Base-by-base conservation (phyloP, 441 rosid species). In the Erodium texanum region DNA sequence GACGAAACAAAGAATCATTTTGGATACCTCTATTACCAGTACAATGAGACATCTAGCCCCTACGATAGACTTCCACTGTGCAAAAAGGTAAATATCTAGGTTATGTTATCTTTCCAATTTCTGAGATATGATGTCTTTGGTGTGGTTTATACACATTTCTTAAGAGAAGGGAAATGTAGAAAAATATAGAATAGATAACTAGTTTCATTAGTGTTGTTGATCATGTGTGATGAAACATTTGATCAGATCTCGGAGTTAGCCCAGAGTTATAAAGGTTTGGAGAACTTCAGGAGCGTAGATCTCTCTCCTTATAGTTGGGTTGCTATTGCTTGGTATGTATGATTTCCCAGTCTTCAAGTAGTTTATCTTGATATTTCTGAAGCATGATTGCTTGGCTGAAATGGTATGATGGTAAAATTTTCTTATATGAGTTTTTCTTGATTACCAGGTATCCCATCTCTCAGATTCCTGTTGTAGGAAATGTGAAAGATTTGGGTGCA, bases 361-460 rank as follows among this genome's bases (percentile, higher is more conserved):
- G 5, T 45, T 27, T 71, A 11, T 52, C n/a, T 52, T 16, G 20
- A 7, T 16, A 5, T 5, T 7, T 18, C 41, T 10, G 6, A 19
- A 24, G 14, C 7, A 11, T 12, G 19, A 19, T 54, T n/a, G 23
- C 45, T 52, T 67, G 23, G 56, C 41, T 54, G 62, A 68, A 2
- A 18, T 8, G 54, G 27, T 36, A 36, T 65, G 22, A 19, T 8
- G 16, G 18, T 8, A 22, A 20, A 5, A 68, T 14, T 19, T 54
- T 15, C 41, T 34, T 50, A 68, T 3, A 38, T 7, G 5, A 14
- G 63, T n/a, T 10, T 43, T 19, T 12, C 38, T 34, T 62, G 2
- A 32, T 9, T 27, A 45, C 52, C 52, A 85, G 89, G 85, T 83
- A 83, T 68, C 87, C 89, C n/a, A 69, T 83, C 67, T 77, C 81